A percentile compares a stretch with the other conserved stretches of the same genome.
Conservation (phyloP, 805 yeast species). For the Kazachstania africana region DNA sequence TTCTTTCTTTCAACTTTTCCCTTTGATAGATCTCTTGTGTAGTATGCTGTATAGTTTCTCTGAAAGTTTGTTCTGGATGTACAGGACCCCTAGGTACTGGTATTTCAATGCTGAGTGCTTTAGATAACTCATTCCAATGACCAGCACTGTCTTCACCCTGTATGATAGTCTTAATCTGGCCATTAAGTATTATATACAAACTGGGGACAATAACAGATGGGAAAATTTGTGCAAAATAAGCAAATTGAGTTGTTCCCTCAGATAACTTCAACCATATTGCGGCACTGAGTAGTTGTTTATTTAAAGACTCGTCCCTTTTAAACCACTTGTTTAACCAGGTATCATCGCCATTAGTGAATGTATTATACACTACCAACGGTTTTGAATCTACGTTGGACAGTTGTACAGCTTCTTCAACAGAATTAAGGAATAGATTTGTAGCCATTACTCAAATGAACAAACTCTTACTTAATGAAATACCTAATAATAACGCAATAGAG, state of each 20-base stretch:
- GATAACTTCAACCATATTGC: constrained; percentile 32
- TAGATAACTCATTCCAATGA: constrained; percentile 3
- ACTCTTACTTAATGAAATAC: no score
- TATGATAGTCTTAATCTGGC: constrained; percentile 35
- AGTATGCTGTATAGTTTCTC: constrained; percentile 17
- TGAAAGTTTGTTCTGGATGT: constrained; percentile 5
- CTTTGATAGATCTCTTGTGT: constrained; percentile 22
- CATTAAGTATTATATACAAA: constrained; percentile 40
- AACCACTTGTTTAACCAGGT: constrained; percentile 22
- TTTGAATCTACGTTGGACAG: constrained; percentile 26
- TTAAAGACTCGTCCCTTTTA: constrained; percentile 6
- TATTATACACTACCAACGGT: constrained; percentile 32
- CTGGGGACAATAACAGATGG: constrained; percentile 43
- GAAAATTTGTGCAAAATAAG: constrained; percentile 43
- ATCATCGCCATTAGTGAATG: constrained; percentile 11
- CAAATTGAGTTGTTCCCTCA: constrained; percentile 33
- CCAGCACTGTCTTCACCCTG: constrained; percentile 20
- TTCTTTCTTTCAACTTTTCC: constrained; percentile 17
- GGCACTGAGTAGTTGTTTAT: constrained; percentile 5
- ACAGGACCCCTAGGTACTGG: constrained; percentile 2
- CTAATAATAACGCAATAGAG: no score
- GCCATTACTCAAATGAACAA: constrained; percentile 6
- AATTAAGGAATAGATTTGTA: constrained; percentile 8
- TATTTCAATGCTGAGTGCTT: constrained; percentile 13
- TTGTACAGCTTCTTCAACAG: constrained; percentile 31